Percentiles rank a stretch among this genome's conserved stretches.
These are phyloP conservation scores for Blastobotrys americana DNA, from an alignment of 805 yeast genomes.

Conservation along the genomic window DNA sequence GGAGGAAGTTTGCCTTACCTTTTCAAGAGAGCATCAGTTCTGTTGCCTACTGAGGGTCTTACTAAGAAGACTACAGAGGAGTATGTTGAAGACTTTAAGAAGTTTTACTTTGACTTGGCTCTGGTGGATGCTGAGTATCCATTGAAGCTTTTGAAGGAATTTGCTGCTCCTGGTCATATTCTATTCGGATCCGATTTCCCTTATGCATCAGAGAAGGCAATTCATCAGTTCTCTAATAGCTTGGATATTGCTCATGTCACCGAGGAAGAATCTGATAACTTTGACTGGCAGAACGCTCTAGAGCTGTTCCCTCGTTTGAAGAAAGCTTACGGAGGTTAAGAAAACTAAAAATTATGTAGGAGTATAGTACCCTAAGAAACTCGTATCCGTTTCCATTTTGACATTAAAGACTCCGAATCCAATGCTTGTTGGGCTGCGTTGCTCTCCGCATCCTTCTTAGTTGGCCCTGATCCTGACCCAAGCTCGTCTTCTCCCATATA, in stretches of 20 bases:
- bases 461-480: conserved; percentile 15
- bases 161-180: neutral
- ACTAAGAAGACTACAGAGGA: neutral
- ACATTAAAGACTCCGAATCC: no score
- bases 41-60: neutral
- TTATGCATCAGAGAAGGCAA: neutral
- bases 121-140: neutral
- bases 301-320: neutral
- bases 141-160: neutral
- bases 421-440: conserved; percentile 18
- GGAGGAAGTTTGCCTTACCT: neutral
- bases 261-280: neutral
- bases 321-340: neutral
- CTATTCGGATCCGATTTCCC: neutral
- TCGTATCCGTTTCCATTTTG: no score
- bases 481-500: conserved; percentile 11
- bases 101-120: neutral
- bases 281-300: neutral
- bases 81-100: neutral
- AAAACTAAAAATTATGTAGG: no score
- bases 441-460: conserved; percentile 18
- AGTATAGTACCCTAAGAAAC: no score
- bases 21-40: neutral
- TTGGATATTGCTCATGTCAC: neutral
- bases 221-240: neutral